These are phyloP conservation scores for Suaeda aralocaspica DNA, from an alignment of 148 eudicot genomes.

Conservation along the genomic window DNA sequence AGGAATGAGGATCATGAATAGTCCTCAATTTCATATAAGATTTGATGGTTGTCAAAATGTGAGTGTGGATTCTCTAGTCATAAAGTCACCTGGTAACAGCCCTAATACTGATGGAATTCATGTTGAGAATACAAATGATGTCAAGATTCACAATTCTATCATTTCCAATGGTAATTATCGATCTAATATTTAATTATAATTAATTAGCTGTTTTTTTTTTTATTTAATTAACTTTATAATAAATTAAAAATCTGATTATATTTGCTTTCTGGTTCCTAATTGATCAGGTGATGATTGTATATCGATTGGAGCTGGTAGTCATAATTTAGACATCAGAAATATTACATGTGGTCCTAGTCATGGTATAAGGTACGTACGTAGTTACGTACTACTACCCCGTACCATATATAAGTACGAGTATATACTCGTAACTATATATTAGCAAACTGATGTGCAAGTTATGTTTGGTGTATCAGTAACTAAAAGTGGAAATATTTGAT, in stretches of 20 bases:
- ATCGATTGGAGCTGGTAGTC: slow-evolving; percentile 79
- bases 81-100: slow-evolving; percentile 60
- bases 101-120: slow-evolving; percentile 98
- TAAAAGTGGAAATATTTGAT: too few relatives aligned
- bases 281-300: slow-evolving; percentile 84
- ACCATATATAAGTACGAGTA: too few relatives aligned
- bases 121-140: slow-evolving; percentile 69
- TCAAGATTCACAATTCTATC: slow-evolving; percentile 59
- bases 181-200: neutral
- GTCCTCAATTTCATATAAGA: slow-evolving; percentile 86
- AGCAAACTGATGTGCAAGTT: too few relatives aligned
- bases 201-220: neutral
- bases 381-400: too few relatives aligned
- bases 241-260: too few relatives aligned
- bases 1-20: slow-evolving; percentile 59
- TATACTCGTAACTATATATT: too few relatives aligned
- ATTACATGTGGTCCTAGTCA: slow-evolving; percentile 89
- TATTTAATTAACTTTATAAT: neutral
- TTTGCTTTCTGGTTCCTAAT: neutral
- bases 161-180: slow-evolving; percentile 62
- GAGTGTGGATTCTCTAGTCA: slow-evolving; percentile 48
- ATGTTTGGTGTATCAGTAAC: too few relatives aligned
- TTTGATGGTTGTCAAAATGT: slow-evolving; percentile 65
- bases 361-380: slow-evolving; percentile 96
- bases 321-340: slow-evolving; percentile 75